Evolutionary conservation across 2,329 filamentous ascomycete genomes (phyloP), one percentile per base, ranked within the genome.

Genomic region (Orbilia oligospora): DNA sequence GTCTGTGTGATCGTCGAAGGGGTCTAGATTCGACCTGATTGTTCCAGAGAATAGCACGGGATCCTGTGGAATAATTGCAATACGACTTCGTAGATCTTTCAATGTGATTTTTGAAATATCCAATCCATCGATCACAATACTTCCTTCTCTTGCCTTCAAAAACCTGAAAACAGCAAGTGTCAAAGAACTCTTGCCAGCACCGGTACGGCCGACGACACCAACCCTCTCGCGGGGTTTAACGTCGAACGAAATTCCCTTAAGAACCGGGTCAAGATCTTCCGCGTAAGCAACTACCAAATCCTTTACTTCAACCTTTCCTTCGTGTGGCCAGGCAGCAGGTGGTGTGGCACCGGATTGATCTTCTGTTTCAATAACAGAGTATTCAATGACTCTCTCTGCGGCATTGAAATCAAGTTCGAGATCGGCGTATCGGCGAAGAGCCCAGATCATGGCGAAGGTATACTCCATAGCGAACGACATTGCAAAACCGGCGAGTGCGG

Each of bases 11-110:
- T 92, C 87, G 69, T 91, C 87, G 81, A 94, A 94, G 0, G 92
- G 91, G 82, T 96, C 93, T 3, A 96, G 87, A 82, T 95, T 95
- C 51, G 88, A 90, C 49, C 92, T 88, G 20, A 96, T 86, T 0
- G 92, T 94, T 22, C 93, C 93, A 0, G 91, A 92, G 85, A 96
- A 95, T 5, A 96, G 87, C 0, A 94, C 92, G 0, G 93, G 92
- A 81, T 95, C 92, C 84, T 94, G 91, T 0, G 93, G 92, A 68
- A 96, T 95, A 81, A 96, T 94, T 44, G 92, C 91, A 0, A 96
- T 85, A 0, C 92, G 88, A n/a, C 89, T 91, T 24, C 93, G 89
- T 10, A 96, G 86, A 70, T 91, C 89, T 71, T 91, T 87, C 0
- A 94, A 87, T 68, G 88, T 89, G 81, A 94, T 89, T 81, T 89